Percentiles rank a stretch among this genome's conserved stretches.
Evolutionary conservation across 202 grass and related monocot species (phyloP).

Genomic region (Musa balbisiana): DNA sequence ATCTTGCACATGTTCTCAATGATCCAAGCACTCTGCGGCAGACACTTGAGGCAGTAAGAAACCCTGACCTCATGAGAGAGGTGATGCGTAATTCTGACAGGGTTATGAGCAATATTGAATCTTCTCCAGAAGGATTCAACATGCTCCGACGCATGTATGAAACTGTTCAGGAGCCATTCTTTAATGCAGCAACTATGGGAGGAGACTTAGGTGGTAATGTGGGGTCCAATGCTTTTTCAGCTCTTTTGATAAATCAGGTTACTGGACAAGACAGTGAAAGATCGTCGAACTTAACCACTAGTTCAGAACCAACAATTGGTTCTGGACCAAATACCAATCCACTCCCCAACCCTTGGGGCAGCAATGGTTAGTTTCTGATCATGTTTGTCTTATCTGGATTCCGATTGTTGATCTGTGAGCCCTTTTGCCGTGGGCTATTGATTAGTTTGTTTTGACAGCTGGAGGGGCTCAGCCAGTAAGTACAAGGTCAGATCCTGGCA

Average conservation of each 20-base stretch:
- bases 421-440: background rate
- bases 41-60: conserved; percentile 89
- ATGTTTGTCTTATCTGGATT: background rate
- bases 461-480: conserved; percentile 38
- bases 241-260: conserved; percentile 66
- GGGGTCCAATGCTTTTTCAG: conserved; percentile 76
- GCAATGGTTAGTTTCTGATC: conserved; percentile 45
- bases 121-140: conserved; percentile 95
- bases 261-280: conserved; percentile 41
- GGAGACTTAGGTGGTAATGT: conserved; percentile 35
- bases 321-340: conserved; percentile 82
- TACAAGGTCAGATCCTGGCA: conserved; percentile 32
- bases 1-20: conserved; percentile 92
- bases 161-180: conserved; percentile 88
- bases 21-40: conserved; percentile 81
- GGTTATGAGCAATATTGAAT: conserved; percentile 97
- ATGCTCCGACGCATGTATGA: conserved; percentile 99
- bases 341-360: conserved; percentile 87
- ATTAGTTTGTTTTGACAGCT: conserved; percentile 34
- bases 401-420: background rate
- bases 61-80: conserved; percentile 95
- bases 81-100: conserved; percentile 99
- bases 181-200: conserved; percentile 85
- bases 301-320: conserved; percentile 43
- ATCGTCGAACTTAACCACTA: conserved; percentile 36